Percentiles rank a stretch among this genome's conserved stretches.
Evolutionary conservation across 2,329 filamentous ascomycete species (phyloP).

Genomic region (Periconia sp.): DNA sequence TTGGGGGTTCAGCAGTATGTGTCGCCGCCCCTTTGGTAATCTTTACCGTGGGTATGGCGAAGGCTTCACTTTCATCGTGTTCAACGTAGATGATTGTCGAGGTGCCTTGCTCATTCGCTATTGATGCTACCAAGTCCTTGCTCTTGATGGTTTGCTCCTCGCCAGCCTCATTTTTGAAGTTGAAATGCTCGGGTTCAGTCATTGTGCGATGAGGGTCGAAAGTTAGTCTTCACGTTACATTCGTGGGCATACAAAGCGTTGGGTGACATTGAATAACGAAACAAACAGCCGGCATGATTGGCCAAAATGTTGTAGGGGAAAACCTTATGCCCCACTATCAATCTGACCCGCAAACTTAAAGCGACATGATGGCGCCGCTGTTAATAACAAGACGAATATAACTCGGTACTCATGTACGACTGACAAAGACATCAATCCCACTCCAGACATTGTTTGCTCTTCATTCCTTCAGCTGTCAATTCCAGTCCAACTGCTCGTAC

Average conservation of each 20-base stretch:
- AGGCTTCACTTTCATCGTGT: slow-evolving; percentile 7
- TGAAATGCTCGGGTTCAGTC: slow-evolving; percentile 8
- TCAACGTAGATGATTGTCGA: slow-evolving; percentile 18
- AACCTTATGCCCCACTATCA: not conserved
- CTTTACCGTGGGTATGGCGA: slow-evolving; percentile 17
- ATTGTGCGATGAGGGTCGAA: not conserved
- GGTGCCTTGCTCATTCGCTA: slow-evolving; percentile 5
- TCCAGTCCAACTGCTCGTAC: not conserved
- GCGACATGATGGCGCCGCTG: not conserved
- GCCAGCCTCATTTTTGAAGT: slow-evolving; percentile 11
- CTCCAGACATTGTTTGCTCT: no score
- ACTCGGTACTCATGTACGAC: not conserved
- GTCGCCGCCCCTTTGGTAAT: slow-evolving; percentile 18
- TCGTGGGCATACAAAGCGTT: no score
- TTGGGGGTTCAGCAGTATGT: slow-evolving; percentile 8
- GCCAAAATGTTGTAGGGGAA: not conserved
- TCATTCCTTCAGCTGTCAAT: not conserved
- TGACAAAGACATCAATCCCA: no score
- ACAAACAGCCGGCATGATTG: not conserved
- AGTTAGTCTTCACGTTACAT: no score
- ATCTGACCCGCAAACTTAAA: not conserved
- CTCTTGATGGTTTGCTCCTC: slow-evolving; percentile 11
- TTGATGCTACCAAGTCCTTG: slow-evolving; percentile 13
- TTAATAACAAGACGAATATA: not conserved
- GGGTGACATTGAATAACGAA: no score